Evolutionary conservation across 129 eudicot genomes (phyloP), one percentile per base, ranked within the genome.

Genomic region (Flaveria sonorensis): DNA sequence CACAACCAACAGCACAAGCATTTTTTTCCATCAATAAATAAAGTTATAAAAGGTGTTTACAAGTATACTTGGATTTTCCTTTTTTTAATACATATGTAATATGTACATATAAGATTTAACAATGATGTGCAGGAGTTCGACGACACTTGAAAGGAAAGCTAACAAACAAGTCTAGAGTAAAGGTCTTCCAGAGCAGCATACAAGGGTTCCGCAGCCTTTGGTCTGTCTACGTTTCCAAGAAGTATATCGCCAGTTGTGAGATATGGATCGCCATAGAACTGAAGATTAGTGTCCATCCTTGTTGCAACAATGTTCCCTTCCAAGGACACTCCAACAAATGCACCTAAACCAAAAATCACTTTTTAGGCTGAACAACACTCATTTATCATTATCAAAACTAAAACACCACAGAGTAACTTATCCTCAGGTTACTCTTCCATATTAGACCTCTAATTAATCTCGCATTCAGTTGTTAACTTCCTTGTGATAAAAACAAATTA

Each of bases 181-280:
- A 94, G 92, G 76, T 85, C 92, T 10, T 84, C 76, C 6, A 94
- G 84, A 72, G 96, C 96, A 74, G 86, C 87, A 85, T 94, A 94
- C 81, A 94, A 76, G 24, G 96, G 96, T 75, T 88, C 92, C 30
- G 96, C 99, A 72, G 99, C 99, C 87, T 85, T 94, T 55, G 99
- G 99, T 60, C 96, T 86, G 39, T 94, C 94, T 28, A 94, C 89
- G 0, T 81, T 89, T 81, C 99, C 99, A 77, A 94, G 89, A 65
- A 94, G 88, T 40, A 94, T 91, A 68, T 94, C 99, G 3, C 76
- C 83, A 7, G 99, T 85, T 65, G 96, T 94, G 63, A 91, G 93
- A 78, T 94, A 94, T 13, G 99, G 99, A 83, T 94, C 99, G 1
- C 99, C 99, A 51, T 91, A 94, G 63, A 94, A 94, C 8, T 80